phyloP scores from a whole-genome alignment of 331 rosid species.

The Acacia pycnantha region DNA sequence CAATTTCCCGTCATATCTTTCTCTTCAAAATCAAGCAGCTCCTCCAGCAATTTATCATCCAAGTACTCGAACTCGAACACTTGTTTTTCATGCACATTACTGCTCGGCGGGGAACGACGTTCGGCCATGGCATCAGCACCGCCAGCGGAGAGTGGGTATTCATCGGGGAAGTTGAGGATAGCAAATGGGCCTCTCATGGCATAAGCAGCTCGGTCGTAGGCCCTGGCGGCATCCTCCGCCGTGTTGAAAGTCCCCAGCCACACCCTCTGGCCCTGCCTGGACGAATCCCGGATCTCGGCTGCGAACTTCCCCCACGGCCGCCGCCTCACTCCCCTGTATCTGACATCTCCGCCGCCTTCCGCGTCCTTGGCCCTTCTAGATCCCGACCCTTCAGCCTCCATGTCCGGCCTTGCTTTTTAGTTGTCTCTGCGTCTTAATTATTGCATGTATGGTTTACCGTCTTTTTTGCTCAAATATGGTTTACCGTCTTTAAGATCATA shows the following conservation, averaged over 20 bases:
- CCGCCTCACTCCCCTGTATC: conserved; percentile 75
- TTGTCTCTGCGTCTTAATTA: neutral
- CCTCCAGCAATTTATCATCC: conserved; percentile 80
- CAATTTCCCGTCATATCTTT: conserved; percentile 32
- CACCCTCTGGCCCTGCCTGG: conserved; percentile 63
- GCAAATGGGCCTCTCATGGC: conserved; percentile 87
- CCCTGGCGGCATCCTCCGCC: conserved; percentile 95
- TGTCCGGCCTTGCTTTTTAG: neutral
- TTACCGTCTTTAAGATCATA: neutral
- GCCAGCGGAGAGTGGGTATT: conserved; percentile 37
- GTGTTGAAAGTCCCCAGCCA: conserved; percentile 92
- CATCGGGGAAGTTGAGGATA: conserved; percentile 77
- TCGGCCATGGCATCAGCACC: conserved; percentile 18
- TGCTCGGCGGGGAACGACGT: neutral
- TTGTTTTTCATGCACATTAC: conserved; percentile 34
- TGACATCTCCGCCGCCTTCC: conserved; percentile 33
- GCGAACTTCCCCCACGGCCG: conserved; percentile 96
- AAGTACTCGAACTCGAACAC: conserved; percentile 82
- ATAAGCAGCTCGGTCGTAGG: conserved; percentile 89
- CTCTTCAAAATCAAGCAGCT: conserved; percentile 69
- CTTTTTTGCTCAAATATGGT: too few relatives aligned
- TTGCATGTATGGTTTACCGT: conserved; percentile 74
- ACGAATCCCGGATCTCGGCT: conserved; percentile 91
- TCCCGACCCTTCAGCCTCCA: conserved; percentile 32
- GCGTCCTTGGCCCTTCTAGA: conserved; percentile 28